Evolutionary conservation across 805 yeast species (phyloP).

Genomic region (Metschnikowia rubicola): DNA sequence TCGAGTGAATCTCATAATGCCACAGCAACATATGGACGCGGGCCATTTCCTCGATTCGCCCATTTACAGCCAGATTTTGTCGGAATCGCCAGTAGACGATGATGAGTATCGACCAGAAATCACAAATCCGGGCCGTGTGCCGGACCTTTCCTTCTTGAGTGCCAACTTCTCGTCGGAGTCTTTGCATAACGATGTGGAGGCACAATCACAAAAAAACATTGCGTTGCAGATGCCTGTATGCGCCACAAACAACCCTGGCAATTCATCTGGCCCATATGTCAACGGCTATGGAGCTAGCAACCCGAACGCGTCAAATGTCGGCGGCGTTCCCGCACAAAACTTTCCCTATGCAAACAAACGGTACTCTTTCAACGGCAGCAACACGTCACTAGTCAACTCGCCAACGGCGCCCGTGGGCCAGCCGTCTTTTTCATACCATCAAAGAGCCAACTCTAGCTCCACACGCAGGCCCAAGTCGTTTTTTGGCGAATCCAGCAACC

Average conservation of each 20-base stretch:
- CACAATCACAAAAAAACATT: not conserved
- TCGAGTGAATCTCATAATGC: not conserved
- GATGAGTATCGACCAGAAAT: constrained; percentile 2
- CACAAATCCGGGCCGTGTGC: constrained; percentile 6
- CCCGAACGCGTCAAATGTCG: not conserved
- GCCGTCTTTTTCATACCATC: constrained; percentile 13
- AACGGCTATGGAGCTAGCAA: no score
- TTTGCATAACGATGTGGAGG: constrained; percentile 12
- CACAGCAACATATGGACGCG: not conserved
- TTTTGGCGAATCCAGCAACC: constrained; percentile 23
- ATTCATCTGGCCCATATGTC: no score
- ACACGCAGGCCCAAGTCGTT: constrained; percentile 34
- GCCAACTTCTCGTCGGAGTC: constrained; percentile 42
- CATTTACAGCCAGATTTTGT: not conserved
- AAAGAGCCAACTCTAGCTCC: constrained; percentile 13
- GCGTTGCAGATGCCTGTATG: no score
- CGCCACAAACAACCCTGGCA: no score
- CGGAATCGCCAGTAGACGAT: constrained; percentile 5
- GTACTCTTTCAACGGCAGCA: constrained; percentile 9
- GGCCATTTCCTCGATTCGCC: constrained; percentile 2
- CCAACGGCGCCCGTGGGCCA: constrained; percentile 16
- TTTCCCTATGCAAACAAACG: constrained; percentile 6
- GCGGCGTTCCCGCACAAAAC: not conserved
- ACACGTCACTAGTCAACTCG: constrained; percentile 10
- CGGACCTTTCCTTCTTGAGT: constrained; percentile 31